Evolutionary conservation across 2,329 filamentous ascomycete species (phyloP).

Genomic region (Ceratocystis smalleyi): DNA sequence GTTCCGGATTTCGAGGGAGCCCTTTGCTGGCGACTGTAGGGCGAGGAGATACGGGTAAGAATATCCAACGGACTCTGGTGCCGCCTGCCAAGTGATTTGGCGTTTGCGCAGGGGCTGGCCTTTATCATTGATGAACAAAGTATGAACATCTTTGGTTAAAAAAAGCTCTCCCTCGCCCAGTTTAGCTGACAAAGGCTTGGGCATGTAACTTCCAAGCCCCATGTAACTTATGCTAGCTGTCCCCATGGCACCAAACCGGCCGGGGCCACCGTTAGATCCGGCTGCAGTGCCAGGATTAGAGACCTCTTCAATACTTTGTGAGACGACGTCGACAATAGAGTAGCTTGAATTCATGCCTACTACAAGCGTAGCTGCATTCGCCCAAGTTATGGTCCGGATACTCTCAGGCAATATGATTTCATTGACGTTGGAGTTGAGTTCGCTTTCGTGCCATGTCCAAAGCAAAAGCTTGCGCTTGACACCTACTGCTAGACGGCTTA

Average conservation of each 20-base stretch:
- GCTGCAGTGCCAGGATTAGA: conserved; percentile 59
- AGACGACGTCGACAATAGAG: conserved; percentile 71
- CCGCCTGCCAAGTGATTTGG: conserved; percentile 81
- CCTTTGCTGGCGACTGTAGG: conserved; percentile 68
- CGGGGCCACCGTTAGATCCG: conserved; percentile 46
- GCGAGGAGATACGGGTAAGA: conserved; percentile 92
- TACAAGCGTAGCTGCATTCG: conserved; percentile 68
- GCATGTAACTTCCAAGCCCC: conserved; percentile 80
- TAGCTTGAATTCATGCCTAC: conserved; percentile 87
- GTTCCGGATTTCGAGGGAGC: conserved; percentile 77
- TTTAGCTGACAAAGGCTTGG: conserved; percentile 73
- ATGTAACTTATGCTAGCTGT: conserved; percentile 91
- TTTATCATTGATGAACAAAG: conserved; percentile 71
- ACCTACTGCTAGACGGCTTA: conserved; percentile 78
- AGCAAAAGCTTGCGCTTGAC: conserved; percentile 79
- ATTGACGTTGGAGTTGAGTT: conserved; percentile 54
- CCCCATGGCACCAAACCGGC: conserved; percentile 67
- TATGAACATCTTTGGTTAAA: conserved; percentile 95
- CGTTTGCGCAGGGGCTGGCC: conserved; percentile 69
- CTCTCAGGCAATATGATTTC: conserved; percentile 71
- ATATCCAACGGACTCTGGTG: conserved; percentile 84
- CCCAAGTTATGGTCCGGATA: conserved; percentile 83
- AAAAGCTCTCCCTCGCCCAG: conserved; percentile 72
- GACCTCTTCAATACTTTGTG: conserved; percentile 59
- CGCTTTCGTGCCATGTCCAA: conserved; percentile 95